Base-by-base conservation (phyloP, 768 basidiomycete genomes). In the Myochromella boudieri region DNA sequence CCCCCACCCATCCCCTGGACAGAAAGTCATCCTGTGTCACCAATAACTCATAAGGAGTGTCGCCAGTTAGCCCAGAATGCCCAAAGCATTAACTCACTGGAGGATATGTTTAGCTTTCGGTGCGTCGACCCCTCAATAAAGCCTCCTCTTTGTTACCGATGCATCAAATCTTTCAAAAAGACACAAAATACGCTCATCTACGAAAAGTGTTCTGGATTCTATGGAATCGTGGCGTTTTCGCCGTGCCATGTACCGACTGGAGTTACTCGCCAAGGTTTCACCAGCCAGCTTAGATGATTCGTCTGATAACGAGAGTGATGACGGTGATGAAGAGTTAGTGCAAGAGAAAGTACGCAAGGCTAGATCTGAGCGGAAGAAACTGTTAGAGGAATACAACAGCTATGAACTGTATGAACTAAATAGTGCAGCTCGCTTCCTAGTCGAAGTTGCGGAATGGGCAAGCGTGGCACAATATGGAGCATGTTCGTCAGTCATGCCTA, bases 61-160 rank as follows among this genome's bases (percentile, higher is more conserved):
- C 27, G 46, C 42, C 14, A 48, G 9, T 38, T 74, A 15, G 53
- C 53, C 10, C n/a, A 37, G 2, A 57, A 63, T 41, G 64, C 63
- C 9, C 20, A 37, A n/a, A 51, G 56, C 11, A 60, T 68, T 15
- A 53, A 37, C 3, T 37, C 44, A 3, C 46, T 75, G 26, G 72
- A 73, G 55, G 64, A 65, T 36, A 49, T 73, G 1, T 76, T 68
- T 50, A 76, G 74, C 42, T 54, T 61, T 41, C 67, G 66, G 75
- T 66, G 57, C 34, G 62, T 53, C 27, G 10, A 26, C 27, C 20
- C 24, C 43, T 12, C 4, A 36, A 36, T 14, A n/a, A 10, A 11
- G 9, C 42, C 11, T 11, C 15, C 37, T 28, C 9, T 15, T 2
- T 11, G n/a, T 20, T 4, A 22, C 24, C n/a, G n/a, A n/a, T n/a